Evolutionary conservation across 805 yeast genomes (phyloP).

Genomic region (Starmera pachycereana): DNA sequence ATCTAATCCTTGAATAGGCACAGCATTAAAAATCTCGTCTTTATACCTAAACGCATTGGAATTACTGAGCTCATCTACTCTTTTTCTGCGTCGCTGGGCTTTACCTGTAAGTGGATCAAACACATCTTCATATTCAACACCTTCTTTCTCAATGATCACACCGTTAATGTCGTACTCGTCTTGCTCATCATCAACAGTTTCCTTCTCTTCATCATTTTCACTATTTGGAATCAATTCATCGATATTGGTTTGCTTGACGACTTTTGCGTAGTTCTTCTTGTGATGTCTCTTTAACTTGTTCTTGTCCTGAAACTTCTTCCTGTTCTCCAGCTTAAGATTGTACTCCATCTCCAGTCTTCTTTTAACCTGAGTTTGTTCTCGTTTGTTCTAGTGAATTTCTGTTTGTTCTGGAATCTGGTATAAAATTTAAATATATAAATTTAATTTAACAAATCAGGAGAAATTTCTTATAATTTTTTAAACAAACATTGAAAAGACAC

Average conservation of each 20-base stretch:
- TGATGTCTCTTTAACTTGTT: conserved; percentile 27
- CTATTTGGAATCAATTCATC: conserved; percentile 5
- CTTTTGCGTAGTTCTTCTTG: conserved; percentile 26
- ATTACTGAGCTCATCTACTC: conserved; percentile 4
- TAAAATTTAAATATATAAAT: too few species aligned
- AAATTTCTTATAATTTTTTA: too few species aligned
- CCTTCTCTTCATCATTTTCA: conserved; percentile 9
- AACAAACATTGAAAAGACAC: neutral
- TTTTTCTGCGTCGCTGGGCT: conserved; percentile 3
- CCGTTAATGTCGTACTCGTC: conserved; percentile 3
- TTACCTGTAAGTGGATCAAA: neutral
- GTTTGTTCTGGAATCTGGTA: too few species aligned
- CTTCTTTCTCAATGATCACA: neutral
- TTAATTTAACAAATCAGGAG: too few species aligned
- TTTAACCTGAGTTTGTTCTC: conserved; percentile 9
- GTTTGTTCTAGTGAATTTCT: conserved; percentile 1
- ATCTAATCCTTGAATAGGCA: conserved; percentile 10
- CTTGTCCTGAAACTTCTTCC: conserved; percentile 32
- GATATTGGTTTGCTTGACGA: conserved; percentile 11
- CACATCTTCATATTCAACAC: conserved; percentile 4
- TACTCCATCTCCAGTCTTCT: conserved; percentile 14
- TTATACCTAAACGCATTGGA: conserved; percentile 16
- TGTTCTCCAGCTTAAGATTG: conserved; percentile 26
- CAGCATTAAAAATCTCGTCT: conserved; percentile 7
- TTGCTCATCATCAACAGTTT: conserved; percentile 10